These are phyloP conservation scores for Boletus holoroseus DNA, from an alignment of 1,284 basidiomycete species.

Conservation along the genomic window DNA sequence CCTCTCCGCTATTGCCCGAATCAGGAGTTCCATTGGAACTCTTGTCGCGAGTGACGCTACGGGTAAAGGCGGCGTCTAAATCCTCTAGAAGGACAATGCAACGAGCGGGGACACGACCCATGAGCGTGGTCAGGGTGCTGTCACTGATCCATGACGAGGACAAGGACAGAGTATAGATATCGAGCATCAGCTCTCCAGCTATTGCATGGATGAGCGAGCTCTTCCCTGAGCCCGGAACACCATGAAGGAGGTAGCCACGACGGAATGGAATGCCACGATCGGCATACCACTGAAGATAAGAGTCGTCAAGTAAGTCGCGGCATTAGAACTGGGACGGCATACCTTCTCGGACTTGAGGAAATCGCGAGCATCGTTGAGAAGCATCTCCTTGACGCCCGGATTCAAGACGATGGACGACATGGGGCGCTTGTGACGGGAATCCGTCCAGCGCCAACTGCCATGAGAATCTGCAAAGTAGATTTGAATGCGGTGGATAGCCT, in stretches of 20 bases:
- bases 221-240: slow-evolving; percentile 77
- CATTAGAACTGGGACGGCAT: slow-evolving; percentile 10
- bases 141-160: slow-evolving; percentile 77
- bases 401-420: slow-evolving; percentile 76
- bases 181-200: slow-evolving; percentile 73
- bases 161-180: slow-evolving; percentile 74
- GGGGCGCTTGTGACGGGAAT: slow-evolving; percentile 75
- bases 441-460: slow-evolving; percentile 78
- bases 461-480: slow-evolving; percentile 84
- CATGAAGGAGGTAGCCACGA: slow-evolving; percentile 77
- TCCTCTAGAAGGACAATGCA: slow-evolving; percentile 82
- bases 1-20: slow-evolving; percentile 35
- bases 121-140: slow-evolving; percentile 66
- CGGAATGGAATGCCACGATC: slow-evolving; percentile 77
- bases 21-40: slow-evolving; percentile 43
- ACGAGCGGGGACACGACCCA: slow-evolving; percentile 76
- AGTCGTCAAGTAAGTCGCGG: neutral
- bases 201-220: slow-evolving; percentile 79
- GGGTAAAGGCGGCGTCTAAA: slow-evolving; percentile 75
- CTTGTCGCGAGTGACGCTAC: slow-evolving; percentile 59
- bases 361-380: slow-evolving; percentile 72
- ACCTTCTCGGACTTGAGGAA: slow-evolving; percentile 77
- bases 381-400: slow-evolving; percentile 79
- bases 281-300: slow-evolving; percentile 50
- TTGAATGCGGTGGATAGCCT: slow-evolving; percentile 75